These are phyloP conservation scores for Talaromyces sp. DNA, from an alignment of 2,329 filamentous ascomycete species.

Conservation along the genomic window DNA sequence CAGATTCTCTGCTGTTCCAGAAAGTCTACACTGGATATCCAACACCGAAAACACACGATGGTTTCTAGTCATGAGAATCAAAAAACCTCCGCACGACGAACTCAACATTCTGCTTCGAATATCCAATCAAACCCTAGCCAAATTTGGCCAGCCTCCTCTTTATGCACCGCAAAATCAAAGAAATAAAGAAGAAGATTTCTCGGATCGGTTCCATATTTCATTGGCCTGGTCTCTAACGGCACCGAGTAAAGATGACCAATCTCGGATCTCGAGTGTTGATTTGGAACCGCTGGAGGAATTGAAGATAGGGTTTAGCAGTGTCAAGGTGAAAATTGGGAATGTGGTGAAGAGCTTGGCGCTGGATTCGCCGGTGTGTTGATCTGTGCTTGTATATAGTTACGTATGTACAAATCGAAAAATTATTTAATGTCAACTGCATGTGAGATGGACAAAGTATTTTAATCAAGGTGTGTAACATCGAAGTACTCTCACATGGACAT, in stretches of 20 bases:
- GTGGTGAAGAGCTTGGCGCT: conserved; percentile 40
- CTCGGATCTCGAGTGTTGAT: conserved; percentile 20
- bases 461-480: too few relatives aligned
- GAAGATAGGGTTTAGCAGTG: conserved; percentile 49
- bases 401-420: too few relatives aligned
- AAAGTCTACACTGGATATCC: conserved; percentile 55
- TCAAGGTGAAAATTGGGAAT: conserved; percentile 75
- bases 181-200: conserved; percentile 33
- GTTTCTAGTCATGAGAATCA: conserved; percentile 73
- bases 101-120: conserved; percentile 58
- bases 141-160: conserved; percentile 62
- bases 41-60: conserved; percentile 66
- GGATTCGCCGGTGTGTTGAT: not conserved
- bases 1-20: conserved; percentile 47
- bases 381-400: not conserved
- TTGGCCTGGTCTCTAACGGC: conserved; percentile 72
- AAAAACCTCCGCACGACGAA: conserved; percentile 43
- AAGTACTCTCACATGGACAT: too few relatives aligned
- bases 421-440: too few relatives aligned
- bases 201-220: conserved; percentile 73
- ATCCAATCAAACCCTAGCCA: conserved; percentile 58
- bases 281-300: conserved; percentile 34
- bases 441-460: too few relatives aligned
- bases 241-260: conserved; percentile 42
- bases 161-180: conserved; percentile 44